These are phyloP conservation scores for Daldinia concentrica DNA, from an alignment of 495 filamentous ascomycete genomes.

Conservation along the genomic window DNA sequence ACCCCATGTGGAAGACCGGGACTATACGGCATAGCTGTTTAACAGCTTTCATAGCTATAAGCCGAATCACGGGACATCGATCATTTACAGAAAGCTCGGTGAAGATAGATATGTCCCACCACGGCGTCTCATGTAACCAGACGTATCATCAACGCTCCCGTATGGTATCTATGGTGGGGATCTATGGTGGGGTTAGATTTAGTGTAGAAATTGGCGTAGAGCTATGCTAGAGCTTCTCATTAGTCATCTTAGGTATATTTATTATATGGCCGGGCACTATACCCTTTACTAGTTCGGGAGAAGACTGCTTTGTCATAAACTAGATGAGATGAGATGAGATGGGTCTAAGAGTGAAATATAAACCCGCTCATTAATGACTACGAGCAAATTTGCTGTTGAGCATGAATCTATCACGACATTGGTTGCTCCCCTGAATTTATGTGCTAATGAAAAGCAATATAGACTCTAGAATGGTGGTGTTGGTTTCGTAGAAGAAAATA, in stretches of 20 bases:
- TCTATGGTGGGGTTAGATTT: neutral
- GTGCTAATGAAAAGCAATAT: neutral
- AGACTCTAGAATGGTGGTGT: neutral
- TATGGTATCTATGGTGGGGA: neutral
- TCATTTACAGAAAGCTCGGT: neutral
- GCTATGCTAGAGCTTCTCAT: neutral
- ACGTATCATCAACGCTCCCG: neutral
- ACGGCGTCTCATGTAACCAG: neutral
- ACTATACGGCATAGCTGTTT: conserved; percentile 7
- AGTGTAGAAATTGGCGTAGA: conserved; percentile 3
- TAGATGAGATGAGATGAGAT: neutral
- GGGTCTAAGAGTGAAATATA: conserved; percentile 13
- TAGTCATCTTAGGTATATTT: neutral
- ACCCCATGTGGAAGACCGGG: conserved; percentile 17
- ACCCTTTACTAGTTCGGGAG: neutral
- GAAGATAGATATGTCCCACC: neutral
- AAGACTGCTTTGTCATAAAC: neutral
- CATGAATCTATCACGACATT: neutral
- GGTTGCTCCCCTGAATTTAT: conserved; percentile 1
- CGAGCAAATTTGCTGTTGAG: neutral
- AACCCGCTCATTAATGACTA: conserved; percentile 14
- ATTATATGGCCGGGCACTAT: neutral
- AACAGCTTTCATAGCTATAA: neutral
- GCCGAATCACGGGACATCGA: neutral
- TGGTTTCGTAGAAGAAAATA: neutral